Evolutionary conservation across 176 grass and related monocot genomes (phyloP).

Genomic region (Carex pumila): DNA sequence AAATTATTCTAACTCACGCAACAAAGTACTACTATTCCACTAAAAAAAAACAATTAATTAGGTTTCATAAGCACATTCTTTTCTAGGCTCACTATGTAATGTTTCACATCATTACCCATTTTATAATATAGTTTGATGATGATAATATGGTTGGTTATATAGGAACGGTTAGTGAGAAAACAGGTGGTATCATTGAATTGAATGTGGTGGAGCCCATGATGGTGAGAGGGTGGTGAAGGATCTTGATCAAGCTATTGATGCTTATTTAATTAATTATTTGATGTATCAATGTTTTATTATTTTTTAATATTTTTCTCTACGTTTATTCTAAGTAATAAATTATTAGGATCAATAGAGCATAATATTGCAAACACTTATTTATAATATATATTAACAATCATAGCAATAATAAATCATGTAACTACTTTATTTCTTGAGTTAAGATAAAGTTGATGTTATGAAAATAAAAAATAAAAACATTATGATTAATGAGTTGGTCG

Average conservation of each 20-base stretch:
- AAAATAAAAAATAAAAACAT: not conserved
- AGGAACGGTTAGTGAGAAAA: slow-evolving; percentile 2
- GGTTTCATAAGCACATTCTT: not conserved
- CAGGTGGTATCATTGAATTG: slow-evolving; percentile 28
- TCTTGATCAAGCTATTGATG: slow-evolving; percentile 5
- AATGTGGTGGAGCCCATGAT: slow-evolving; percentile 30
- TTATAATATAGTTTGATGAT: not conserved
- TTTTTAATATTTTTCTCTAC: not conserved
- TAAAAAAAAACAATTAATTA: not conserved
- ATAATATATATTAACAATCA: too few species aligned
- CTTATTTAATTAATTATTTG: not conserved
- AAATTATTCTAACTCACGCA: not conserved
- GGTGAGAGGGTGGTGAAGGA: slow-evolving; percentile 18
- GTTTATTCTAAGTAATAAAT: not conserved
- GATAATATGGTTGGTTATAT: slow-evolving; percentile 1
- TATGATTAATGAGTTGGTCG: not conserved
- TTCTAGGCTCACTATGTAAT: not conserved
- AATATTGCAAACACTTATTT: not conserved
- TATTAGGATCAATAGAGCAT: not conserved
- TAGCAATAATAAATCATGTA: not conserved
- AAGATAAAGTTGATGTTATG: not conserved
- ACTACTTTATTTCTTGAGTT: not conserved
- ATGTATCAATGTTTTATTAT: not conserved
- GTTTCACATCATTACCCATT: not conserved
- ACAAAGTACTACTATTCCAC: not conserved